Evolutionary conservation across 2,329 filamentous ascomycete species (phyloP).

Genomic region (Proliferodiscus dingleyae): DNA sequence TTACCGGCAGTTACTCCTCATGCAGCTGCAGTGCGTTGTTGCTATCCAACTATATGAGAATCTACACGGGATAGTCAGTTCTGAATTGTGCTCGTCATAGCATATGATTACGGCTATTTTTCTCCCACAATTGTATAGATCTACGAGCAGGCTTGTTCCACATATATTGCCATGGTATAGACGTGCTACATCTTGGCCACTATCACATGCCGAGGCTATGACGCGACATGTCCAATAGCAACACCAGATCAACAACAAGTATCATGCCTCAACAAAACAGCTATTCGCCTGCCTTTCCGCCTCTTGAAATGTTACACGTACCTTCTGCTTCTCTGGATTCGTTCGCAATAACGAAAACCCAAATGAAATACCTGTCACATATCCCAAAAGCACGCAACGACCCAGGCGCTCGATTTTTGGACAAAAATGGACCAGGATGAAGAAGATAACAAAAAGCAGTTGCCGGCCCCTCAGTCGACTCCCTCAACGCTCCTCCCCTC

Average conservation of each 20-base stretch:
- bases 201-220: slow-evolving; percentile 26
- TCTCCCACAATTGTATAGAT: no score
- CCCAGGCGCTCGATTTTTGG: background rate
- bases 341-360: background rate
- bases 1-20: no score
- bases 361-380: slow-evolving; percentile 3
- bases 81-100: no score
- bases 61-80: no score
- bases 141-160: no score
- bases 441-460: slow-evolving; percentile 9
- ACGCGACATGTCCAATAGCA: slow-evolving; percentile 8
- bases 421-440: slow-evolving; percentile 26
- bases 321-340: background rate
- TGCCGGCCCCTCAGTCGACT: slow-evolving; percentile 1
- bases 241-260: slow-evolving; percentile 4
- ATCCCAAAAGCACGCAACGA: background rate
- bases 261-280: slow-evolving; percentile 9
- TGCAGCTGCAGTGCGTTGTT: no score
- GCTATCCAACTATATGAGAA: no score
- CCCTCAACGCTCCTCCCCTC: slow-evolving; percentile 50
- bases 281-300: slow-evolving; percentile 1
- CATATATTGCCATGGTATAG: no score
- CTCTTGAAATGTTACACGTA: background rate
- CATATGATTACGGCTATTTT: no score
- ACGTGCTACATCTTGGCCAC: no score